These are phyloP conservation scores for Bolboschoenoplectus hybrid DNA, from an alignment of 202 grass and related monocot genomes.

Conservation along the genomic window DNA sequence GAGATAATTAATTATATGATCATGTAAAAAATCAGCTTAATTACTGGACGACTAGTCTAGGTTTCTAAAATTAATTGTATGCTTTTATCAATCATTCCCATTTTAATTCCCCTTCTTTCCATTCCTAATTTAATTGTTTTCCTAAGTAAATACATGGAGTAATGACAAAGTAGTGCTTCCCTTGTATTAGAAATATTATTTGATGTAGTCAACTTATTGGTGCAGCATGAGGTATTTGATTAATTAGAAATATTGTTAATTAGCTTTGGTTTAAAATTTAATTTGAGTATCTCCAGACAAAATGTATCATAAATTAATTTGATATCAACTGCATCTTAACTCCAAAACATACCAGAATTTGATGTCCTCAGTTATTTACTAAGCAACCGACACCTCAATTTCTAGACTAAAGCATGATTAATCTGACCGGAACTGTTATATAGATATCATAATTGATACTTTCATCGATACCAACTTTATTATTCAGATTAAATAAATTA, in stretches of 20 bases:
- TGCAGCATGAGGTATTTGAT: not conserved
- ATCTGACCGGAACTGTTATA: not conserved
- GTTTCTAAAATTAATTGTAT: not conserved
- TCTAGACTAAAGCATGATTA: not conserved
- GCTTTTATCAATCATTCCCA: not conserved
- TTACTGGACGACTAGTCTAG: not conserved
- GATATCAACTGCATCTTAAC: slow-evolving; percentile 13
- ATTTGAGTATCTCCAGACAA: not conserved
- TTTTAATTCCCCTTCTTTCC: not conserved
- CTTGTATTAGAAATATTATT: not conserved
- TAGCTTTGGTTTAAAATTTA: not conserved
- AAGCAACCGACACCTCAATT: not conserved
- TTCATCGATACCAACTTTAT: no score
- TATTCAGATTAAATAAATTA: no score
- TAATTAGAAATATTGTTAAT: not conserved
- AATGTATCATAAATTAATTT: slow-evolving; percentile 1
- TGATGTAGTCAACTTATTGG: not conserved
- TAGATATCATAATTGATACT: no score
- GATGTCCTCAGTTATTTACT: not conserved
- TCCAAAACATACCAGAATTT: not conserved
- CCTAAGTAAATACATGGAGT: not conserved
- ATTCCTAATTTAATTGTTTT: slow-evolving; percentile 15
- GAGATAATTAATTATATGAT: not conserved
- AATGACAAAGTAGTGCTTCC: slow-evolving; percentile 8
- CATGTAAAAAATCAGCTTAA: not conserved